A percentile compares a stretch with the other conserved stretches of the same genome.
These are phyloP conservation scores for Xylaria bambusicola DNA, from an alignment of 495 filamentous ascomycete genomes.

Conservation along the genomic window DNA sequence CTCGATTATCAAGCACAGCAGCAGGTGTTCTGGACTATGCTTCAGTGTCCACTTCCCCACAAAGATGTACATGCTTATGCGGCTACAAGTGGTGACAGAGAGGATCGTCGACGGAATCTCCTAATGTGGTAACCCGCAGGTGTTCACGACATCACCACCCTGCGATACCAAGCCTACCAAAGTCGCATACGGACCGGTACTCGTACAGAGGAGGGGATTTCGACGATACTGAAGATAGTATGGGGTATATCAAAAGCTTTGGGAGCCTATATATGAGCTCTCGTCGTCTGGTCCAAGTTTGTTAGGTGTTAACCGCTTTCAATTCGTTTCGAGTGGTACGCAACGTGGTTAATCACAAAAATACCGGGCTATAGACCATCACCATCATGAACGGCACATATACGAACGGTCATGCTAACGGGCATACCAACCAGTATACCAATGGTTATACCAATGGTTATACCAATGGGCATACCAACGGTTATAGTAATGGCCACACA, in stretches of 20 bases:
- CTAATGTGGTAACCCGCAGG: conserved; percentile 13
- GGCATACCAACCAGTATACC: conserved; percentile 1
- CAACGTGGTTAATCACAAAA: not conserved
- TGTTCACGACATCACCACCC: not conserved
- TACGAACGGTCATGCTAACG: conserved; percentile 4
- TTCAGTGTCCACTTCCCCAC: conserved; percentile 11
- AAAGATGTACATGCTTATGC: not conserved
- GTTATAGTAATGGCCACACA: conserved; percentile 6
- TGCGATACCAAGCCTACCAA: not conserved
- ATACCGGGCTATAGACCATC: not conserved
- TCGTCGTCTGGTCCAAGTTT: not conserved
- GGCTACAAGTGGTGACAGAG: conserved; percentile 1
- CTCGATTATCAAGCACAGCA: conserved; percentile 3
- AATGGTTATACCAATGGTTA: conserved; percentile 9
- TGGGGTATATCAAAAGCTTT: not conserved
- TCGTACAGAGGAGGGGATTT: not conserved
- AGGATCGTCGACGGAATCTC: conserved; percentile 10
- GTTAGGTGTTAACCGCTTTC: not conserved
- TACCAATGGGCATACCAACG: conserved; percentile 5
- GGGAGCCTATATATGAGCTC: not conserved
- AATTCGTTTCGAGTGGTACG: not conserved
- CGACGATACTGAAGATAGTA: not conserved
- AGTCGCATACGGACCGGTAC: conserved; percentile 1
- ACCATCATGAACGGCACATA: conserved; percentile 16
- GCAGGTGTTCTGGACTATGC: conserved; percentile 10